phyloP scores from a whole-genome alignment of 805 yeast species.

The Teunomyces atbi region DNA sequence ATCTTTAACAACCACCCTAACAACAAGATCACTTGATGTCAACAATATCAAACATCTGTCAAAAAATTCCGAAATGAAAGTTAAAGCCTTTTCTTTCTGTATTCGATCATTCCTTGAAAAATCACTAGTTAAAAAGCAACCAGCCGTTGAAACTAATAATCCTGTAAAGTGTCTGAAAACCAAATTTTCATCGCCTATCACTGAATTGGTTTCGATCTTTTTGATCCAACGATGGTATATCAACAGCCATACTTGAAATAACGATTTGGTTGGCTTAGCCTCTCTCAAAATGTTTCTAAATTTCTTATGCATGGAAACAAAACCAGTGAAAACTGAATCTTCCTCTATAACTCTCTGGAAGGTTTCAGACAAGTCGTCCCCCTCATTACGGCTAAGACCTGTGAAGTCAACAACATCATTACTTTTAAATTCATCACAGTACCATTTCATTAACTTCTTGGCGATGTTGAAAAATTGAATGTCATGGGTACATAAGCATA shows the following conservation, averaged over 20 bases:
- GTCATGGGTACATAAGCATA: slow-evolving; percentile 44
- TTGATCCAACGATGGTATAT: slow-evolving; percentile 52
- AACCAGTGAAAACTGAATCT: slow-evolving; percentile 60
- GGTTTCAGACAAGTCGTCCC: slow-evolving; percentile 23
- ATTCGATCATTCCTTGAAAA: slow-evolving; percentile 22
- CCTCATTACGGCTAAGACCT: neutral
- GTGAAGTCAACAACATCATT: slow-evolving; percentile 1
- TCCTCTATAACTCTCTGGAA: slow-evolving; percentile 47
- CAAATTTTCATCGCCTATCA: slow-evolving; percentile 38
- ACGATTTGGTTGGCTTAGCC: slow-evolving; percentile 37
- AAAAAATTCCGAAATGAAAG: slow-evolving; percentile 46
- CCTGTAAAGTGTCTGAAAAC: slow-evolving; percentile 70
- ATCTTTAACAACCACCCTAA: slow-evolving; percentile 72
- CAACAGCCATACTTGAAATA: slow-evolving; percentile 40
- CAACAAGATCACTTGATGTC: slow-evolving; percentile 47
- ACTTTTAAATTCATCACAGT: slow-evolving; percentile 10
- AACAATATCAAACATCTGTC: slow-evolving; percentile 50
- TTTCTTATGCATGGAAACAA: slow-evolving; percentile 70
- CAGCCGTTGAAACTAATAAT: slow-evolving; percentile 67
- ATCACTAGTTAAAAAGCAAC: slow-evolving; percentile 48
- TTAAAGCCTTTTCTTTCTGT: slow-evolving; percentile 28
- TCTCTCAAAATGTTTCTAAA: slow-evolving; percentile 41
- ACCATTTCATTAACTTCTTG: slow-evolving; percentile 31
- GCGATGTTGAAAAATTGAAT: slow-evolving; percentile 42
- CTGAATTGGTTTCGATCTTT: slow-evolving; percentile 23